Evolutionary conservation across 768 basidiomycete species (phyloP), one percentile per base, ranked within the genome.

Genomic region (Cystoderma amianthinum): DNA sequence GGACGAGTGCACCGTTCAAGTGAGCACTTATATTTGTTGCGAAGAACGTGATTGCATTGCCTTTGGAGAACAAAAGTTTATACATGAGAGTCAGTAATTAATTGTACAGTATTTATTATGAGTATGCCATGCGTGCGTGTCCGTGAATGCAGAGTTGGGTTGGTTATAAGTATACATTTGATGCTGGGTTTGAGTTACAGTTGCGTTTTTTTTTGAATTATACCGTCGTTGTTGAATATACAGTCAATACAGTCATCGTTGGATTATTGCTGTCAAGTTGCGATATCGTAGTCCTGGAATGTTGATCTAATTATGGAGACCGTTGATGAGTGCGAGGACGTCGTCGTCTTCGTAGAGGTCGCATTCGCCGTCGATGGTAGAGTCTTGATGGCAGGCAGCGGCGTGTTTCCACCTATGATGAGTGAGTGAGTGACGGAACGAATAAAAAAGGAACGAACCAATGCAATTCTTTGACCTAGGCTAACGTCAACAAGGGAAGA

Each of bases 401-500:
- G 30, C 39, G 22, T 38, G 37, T 23, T 38, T 38, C 37, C 37
- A 38, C 43, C 46, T 47, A 30, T 19, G 17, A n/a, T n/a, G n/a
- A n/a, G n/a, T n/a, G 22, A 15, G 23, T 20, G 32, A 20, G 15
- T 11, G 2, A 40, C 34, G 19, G 28, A 10, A 5, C 25, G 24
- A 13, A 12, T 4, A 46, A 20, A 9, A 43, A 25, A 20, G 22
- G 22, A 39, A 25, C 43, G 18, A 16, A 47, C 46, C 46, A 47
- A 15, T 47, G 42, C 9, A 47, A 37, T 36, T 47, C 46, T 23
- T 47, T 47, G 12, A 47, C 43, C 46, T 47, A 22, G 10, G 38
- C 16, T 32, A 39, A 18, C 20, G 19, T 32, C 23, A 13, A 38
- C 17, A 20, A 19, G 30, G 1, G 13, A 21, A 36, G n/a, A 15